Base-by-base conservation (phyloP, 345 rosid genomes). In the Pelargonium nanum region DNA sequence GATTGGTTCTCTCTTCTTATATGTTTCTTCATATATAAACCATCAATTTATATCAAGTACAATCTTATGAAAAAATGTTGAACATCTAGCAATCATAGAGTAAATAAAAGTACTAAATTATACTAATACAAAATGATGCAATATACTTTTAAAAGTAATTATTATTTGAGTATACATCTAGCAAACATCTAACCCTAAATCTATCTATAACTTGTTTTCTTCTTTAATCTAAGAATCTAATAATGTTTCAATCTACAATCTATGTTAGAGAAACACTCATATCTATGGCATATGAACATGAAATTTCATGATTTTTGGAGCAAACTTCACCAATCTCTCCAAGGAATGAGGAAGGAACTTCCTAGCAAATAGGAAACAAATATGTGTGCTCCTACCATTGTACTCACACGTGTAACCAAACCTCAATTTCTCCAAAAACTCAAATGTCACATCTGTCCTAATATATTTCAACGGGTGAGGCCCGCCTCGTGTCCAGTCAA, bases 351-450 rank as follows among this genome's bases (percentile, higher is more conserved):
- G 85, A 67, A 77, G 53, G 75, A 92, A 92, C 70, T 92, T 92
- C 67, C 99, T 86, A 7, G 94, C 99, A 71, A 89, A 92, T 80
- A 92, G 62, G 76, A 68, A 74, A 75, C 99, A 92, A n/a, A 71
- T 60, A 54, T 60, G 70, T 4, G 88, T 89, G 12, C 6, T 67
- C 59, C 63, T 61, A 48, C 97, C 98, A 23, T 87, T 87, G 65
- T 87, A 77, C 48, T 57, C 57, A 26, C 97, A 87, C 5, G n/a
- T 53, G 51, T 65, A 74, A 55, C 81, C 77, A 57, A 56, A 59
- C 73, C 99, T 85, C 65, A 93, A 48, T 59, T 28, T 76, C 78
- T 80, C 62, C 77, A 93, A 68, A 59, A 80, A 61, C 57, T 62
- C 80, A 6, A 22, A 45, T 0, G 79, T 72, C 34, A 80, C 71